Percentiles rank a stretch among this genome's conserved stretches.
Conservation (phyloP, 2,329 filamentous ascomycete species). For the Rugonectria rugulosa region DNA sequence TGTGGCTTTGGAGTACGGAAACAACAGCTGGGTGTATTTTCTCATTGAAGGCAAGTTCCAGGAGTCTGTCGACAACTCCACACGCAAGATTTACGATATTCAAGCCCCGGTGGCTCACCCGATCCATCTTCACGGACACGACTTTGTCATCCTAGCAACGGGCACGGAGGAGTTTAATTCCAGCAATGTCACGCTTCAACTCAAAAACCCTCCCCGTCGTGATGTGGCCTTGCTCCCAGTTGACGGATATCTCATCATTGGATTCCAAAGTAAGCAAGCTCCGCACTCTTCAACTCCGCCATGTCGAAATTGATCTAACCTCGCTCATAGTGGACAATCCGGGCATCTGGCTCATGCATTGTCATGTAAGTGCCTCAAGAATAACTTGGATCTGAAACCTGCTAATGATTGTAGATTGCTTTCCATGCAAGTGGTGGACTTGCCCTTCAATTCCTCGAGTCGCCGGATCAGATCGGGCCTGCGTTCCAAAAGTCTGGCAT, state of each 20-base stretch:
- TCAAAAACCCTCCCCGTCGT: conserved; percentile 9
- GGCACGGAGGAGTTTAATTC: conserved; percentile 25
- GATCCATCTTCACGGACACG: conserved; percentile 38
- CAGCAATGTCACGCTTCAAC: conserved; percentile 18
- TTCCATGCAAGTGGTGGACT: conserved; percentile 11
- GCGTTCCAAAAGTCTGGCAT: conserved; percentile 2
- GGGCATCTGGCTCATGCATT: conserved; percentile 17
- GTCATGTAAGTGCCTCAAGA: background rate
- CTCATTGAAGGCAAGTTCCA: conserved; percentile 13
- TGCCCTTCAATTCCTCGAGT: conserved; percentile 12
- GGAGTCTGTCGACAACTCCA: conserved; percentile 1
- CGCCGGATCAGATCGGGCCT: conserved; percentile 4
- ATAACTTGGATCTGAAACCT: background rate
- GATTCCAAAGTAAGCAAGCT: background rate
- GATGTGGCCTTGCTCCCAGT: conserved; percentile 12
- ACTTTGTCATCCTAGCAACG: conserved; percentile 32
- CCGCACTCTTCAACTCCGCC: background rate
- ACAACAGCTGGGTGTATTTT: conserved; percentile 9
- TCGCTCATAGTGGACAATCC: conserved; percentile 5
- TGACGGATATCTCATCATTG: conserved; percentile 16
- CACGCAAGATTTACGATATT: conserved; percentile 3
- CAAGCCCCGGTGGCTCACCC: conserved; percentile 25
- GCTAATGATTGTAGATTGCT: conserved; percentile 5
- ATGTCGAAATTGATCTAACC: background rate
- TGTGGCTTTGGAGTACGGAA: background rate